Conservation (phyloP, 192 early-diverging fungal genomes). For the Podila epicladia region DNA sequence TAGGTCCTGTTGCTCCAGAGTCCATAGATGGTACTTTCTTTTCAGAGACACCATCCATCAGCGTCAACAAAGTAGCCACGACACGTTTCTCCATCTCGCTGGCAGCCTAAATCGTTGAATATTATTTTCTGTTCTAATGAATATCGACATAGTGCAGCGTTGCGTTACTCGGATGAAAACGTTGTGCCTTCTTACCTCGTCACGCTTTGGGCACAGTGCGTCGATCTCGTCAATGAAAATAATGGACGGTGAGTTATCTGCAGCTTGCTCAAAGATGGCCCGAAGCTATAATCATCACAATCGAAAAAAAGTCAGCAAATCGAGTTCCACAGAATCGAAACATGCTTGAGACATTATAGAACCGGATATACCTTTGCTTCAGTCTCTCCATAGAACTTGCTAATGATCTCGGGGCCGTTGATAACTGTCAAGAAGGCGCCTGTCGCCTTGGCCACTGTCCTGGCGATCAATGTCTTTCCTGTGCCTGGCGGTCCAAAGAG, state of each 20-base stretch:
- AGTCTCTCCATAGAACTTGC: slow-evolving; percentile 94
- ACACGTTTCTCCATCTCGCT: slow-evolving; percentile 90
- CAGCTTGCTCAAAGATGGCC: slow-evolving; percentile 78
- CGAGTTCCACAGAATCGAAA: not conserved
- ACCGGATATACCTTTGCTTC: slow-evolving; percentile 75
- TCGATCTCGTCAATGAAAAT: slow-evolving; percentile 97
- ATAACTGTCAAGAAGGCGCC: slow-evolving; percentile 78
- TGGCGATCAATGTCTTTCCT: slow-evolving; percentile 95
- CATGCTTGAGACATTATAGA: not conserved
- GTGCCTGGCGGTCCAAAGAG: slow-evolving; percentile 93
- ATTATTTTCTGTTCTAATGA: too few species aligned
- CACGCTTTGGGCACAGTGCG: slow-evolving; percentile 88
- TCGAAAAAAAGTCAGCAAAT: not conserved
- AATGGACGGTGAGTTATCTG: slow-evolving; percentile 77
- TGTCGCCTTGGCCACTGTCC: slow-evolving; percentile 86
- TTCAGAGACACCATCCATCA: slow-evolving; percentile 84
- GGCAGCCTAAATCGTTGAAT: slow-evolving; percentile 49
- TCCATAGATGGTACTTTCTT: slow-evolving; percentile 12
- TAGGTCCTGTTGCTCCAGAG: not conserved
- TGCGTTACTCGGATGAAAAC: not conserved
- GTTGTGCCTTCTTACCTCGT: slow-evolving; percentile 61
- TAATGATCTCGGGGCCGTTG: slow-evolving; percentile 92
- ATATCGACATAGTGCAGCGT: not conserved
- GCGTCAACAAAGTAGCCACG: slow-evolving; percentile 92
- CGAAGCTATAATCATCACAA: slow-evolving; percentile 52